phyloP scores from a whole-genome alignment of 306 rosid genomes.

The Acacia confusa region DNA sequence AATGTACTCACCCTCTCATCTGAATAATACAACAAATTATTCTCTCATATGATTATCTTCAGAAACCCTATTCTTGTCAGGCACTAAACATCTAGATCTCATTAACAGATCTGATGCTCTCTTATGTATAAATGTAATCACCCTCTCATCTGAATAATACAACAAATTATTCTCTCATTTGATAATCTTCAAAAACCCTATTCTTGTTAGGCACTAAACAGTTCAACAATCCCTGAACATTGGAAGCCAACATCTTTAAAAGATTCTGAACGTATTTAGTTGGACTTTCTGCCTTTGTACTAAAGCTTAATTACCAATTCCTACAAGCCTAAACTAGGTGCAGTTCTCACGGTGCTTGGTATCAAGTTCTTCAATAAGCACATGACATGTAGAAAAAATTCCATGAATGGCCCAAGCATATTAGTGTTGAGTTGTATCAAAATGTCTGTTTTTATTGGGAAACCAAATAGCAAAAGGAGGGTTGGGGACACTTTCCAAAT shows the following conservation, averaged over 20 bases:
- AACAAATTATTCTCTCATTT: too few relatives aligned
- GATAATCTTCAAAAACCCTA: background rate
- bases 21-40: too few relatives aligned
- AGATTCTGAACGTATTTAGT: background rate
- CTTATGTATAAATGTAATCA: too few relatives aligned
- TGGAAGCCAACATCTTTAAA: background rate
- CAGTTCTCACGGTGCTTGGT: background rate
- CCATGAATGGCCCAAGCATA: background rate
- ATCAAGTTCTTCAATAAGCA: background rate
- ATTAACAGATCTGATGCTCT: too few relatives aligned
- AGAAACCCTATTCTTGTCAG: too few relatives aligned
- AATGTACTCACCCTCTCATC: too few relatives aligned
- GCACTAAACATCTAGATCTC: too few relatives aligned
- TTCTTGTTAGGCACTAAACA: slow-evolving; percentile 11
- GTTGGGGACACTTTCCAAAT: background rate
- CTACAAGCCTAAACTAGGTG: background rate
- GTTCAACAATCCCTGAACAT: background rate
- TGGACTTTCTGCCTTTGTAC: background rate
- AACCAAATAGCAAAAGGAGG: background rate
- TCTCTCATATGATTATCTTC: too few relatives aligned
- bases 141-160: too few relatives aligned
- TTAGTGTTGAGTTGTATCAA: background rate
- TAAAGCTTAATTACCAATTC: slow-evolving; percentile 1
- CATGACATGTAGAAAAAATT: background rate
- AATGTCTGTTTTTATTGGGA: background rate